phyloP scores from a whole-genome alignment of 345 rosid genomes.

The Ceriops zippeliana region DNA sequence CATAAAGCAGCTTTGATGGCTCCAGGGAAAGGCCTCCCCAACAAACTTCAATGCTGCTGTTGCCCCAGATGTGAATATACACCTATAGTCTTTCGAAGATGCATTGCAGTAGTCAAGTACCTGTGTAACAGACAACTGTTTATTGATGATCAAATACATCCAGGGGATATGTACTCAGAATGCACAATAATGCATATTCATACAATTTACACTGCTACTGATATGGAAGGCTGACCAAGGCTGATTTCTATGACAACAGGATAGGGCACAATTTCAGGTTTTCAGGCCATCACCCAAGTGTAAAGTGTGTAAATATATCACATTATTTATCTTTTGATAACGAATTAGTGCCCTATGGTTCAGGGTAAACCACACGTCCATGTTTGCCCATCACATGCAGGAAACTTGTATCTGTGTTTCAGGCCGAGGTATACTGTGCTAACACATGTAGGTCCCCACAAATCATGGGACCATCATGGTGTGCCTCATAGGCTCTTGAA shows the following conservation, averaged over 20 bases:
- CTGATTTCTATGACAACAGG: neutral
- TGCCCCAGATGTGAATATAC: constrained; percentile 95
- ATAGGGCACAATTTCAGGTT: neutral
- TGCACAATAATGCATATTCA: neutral
- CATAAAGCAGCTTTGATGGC: constrained; percentile 53
- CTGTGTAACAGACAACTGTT: constrained; percentile 24
- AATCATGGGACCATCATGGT: no score
- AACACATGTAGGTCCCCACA: no score
- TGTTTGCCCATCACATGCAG: no score
- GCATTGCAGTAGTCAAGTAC: constrained; percentile 90
- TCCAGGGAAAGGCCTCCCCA: constrained; percentile 97
- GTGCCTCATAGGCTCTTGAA: no score
- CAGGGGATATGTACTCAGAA: neutral
- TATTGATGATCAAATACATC: neutral
- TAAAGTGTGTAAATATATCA: neutral
- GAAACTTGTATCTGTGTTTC: no score
- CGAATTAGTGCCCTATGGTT: no score
- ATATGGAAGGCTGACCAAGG: neutral
- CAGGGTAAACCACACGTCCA: no score
- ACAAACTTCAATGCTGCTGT: constrained; percentile 87
- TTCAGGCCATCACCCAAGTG: neutral
- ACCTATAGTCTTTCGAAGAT: constrained; percentile 69
- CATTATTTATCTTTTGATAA: neutral
- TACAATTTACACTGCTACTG: neutral
- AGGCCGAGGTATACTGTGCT: no score